Percentiles rank a stretch among this genome's conserved stretches.
These are phyloP conservation scores for Fusarium sp. DNA, from an alignment of 2,329 filamentous ascomycete species.

Conservation along the genomic window DNA sequence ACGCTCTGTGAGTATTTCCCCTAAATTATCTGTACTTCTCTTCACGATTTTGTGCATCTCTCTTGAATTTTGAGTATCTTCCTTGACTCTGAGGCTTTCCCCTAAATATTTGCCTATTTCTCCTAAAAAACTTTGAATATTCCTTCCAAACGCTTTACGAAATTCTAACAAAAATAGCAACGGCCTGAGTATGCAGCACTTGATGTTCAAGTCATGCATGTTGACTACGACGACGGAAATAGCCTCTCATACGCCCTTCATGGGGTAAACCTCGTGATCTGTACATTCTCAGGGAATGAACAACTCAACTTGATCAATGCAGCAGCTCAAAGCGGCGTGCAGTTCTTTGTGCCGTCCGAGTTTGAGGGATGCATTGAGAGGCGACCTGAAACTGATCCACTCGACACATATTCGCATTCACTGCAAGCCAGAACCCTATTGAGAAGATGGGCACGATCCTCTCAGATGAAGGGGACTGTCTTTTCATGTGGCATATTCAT, in stretches of 20 bases:
- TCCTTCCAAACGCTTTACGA: neutral
- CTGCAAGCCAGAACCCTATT: constrained; percentile 70
- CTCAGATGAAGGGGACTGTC: constrained; percentile 74
- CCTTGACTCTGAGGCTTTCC: neutral
- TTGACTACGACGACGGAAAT: constrained; percentile 74
- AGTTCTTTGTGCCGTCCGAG: constrained; percentile 80
- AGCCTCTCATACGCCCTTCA: constrained; percentile 76
- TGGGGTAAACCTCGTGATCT: constrained; percentile 82
- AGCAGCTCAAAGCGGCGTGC: constrained; percentile 74
- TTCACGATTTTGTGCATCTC: no score
- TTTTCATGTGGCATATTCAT: constrained; percentile 84
- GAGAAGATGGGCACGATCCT: constrained; percentile 65
- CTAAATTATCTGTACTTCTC: no score
- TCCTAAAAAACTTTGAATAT: no score
- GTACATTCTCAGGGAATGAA: constrained; percentile 75
- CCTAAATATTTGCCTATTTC: no score
- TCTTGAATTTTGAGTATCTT: neutral
- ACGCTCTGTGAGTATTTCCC: constrained; percentile 56
- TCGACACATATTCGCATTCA: constrained; percentile 70
- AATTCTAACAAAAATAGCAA: constrained; percentile 57
- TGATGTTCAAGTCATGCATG: constrained; percentile 76
- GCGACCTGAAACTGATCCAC: constrained; percentile 68
- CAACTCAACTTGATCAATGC: constrained; percentile 82
- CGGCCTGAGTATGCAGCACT: constrained; percentile 68
- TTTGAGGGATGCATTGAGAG: constrained; percentile 76